Conservation (phyloP, 2,329 filamentous ascomycete species). For the Alternaria sp. region DNA sequence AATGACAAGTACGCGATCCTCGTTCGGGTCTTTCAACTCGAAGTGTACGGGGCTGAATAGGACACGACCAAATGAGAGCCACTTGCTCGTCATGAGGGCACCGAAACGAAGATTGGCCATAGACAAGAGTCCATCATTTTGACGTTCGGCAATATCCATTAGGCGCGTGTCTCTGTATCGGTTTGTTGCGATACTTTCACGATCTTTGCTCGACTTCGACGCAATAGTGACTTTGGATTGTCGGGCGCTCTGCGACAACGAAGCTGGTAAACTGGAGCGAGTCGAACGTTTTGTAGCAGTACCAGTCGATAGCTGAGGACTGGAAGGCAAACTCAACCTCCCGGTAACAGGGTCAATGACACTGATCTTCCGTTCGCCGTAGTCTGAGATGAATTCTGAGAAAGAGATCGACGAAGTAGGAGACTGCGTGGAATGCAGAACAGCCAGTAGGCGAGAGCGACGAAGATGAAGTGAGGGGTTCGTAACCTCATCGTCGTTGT, state of each 20-base stretch:
- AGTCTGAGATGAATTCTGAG: slow-evolving; percentile 62
- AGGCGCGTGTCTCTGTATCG: slow-evolving; percentile 66
- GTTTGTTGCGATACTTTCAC: slow-evolving; percentile 42
- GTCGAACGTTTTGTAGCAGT: slow-evolving; percentile 41
- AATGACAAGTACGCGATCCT: slow-evolving; percentile 76
- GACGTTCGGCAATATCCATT: slow-evolving; percentile 52
- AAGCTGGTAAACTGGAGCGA: slow-evolving; percentile 47
- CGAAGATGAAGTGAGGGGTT: slow-evolving; percentile 54
- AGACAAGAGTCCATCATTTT: slow-evolving; percentile 52
- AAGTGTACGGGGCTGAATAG: slow-evolving; percentile 82
- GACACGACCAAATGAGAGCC: slow-evolving; percentile 84
- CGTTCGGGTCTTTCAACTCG: slow-evolving; percentile 66
- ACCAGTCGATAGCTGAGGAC: slow-evolving; percentile 40
- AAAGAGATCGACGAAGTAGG: slow-evolving; percentile 63
- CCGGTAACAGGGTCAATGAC: slow-evolving; percentile 50
- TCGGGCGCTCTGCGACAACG: slow-evolving; percentile 38
- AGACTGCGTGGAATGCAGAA: slow-evolving; percentile 58
- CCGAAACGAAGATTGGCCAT: slow-evolving; percentile 81
- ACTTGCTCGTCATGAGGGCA: slow-evolving; percentile 86
- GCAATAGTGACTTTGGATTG: slow-evolving; percentile 44
- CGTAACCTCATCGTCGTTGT: slow-evolving; percentile 32
- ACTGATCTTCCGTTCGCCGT: slow-evolving; percentile 54
- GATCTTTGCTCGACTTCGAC: slow-evolving; percentile 45
- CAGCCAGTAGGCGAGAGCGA: slow-evolving; percentile 61
- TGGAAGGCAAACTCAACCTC: slow-evolving; percentile 48